phyloP scores from a whole-genome alignment of 371 early-diverging fungal genomes.

The Zychaea mexicana region DNA sequence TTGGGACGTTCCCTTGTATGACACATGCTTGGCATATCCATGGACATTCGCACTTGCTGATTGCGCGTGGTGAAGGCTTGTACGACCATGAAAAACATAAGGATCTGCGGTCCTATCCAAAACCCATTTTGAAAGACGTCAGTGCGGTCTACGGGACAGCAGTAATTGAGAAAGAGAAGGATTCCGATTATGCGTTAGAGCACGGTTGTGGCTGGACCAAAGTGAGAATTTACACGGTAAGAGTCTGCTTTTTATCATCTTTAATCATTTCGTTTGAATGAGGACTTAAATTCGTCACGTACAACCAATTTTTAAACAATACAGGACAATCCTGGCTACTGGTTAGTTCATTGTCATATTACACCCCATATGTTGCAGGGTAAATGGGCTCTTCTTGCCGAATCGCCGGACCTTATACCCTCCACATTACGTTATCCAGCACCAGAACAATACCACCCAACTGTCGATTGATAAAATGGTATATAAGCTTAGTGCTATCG shows the following conservation, averaged over 20 bases:
- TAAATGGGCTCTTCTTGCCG: not conserved
- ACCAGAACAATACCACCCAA: not conserved
- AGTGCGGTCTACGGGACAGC: slow-evolving; percentile 30
- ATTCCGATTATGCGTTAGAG: not conserved
- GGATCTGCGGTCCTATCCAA: slow-evolving; percentile 16
- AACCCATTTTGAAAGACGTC: slow-evolving; percentile 27
- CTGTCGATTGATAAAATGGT: too few species aligned
- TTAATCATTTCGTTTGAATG: not conserved
- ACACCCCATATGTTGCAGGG: slow-evolving; percentile 46
- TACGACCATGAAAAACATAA: slow-evolving; percentile 33
- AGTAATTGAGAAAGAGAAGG: slow-evolving; percentile 8
- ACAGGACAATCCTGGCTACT: slow-evolving; percentile 23
- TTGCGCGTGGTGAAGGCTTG: slow-evolving; percentile 37
- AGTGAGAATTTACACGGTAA: slow-evolving; percentile 35
- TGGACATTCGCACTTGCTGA: slow-evolving; percentile 44
- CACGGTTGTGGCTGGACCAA: slow-evolving; percentile 41
- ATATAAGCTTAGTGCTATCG: too few species aligned
- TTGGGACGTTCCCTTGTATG: slow-evolving; percentile 18
- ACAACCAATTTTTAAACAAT: not conserved
- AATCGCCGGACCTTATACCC: not conserved
- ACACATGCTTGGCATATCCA: slow-evolving; percentile 50
- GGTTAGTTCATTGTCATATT: slow-evolving; percentile 17
- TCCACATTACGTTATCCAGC: not conserved
- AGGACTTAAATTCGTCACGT: not conserved
- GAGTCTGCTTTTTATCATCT: too few species aligned